Evolutionary conservation across 768 basidiomycete genomes (phyloP).

Genomic region (Wakefieldia striispora): DNA sequence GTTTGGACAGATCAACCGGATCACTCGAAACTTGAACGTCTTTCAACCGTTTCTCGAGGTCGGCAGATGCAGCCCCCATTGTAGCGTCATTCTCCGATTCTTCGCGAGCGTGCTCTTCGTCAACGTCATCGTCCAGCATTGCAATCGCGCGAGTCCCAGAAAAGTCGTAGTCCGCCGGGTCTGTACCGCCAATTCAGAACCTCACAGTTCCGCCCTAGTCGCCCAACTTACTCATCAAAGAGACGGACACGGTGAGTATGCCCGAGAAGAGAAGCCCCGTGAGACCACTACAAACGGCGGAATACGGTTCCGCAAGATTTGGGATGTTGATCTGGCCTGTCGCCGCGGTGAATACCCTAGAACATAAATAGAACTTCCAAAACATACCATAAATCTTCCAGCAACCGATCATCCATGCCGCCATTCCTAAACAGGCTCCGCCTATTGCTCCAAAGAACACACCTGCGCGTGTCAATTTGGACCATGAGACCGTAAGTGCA

Average conservation of each 20-base stretch:
- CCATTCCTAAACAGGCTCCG: constrained; percentile 42
- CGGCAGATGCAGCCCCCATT: background rate
- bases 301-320: constrained; percentile 39
- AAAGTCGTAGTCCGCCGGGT: constrained; percentile 40
- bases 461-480: constrained; percentile 40
- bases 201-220: background rate
- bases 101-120: background rate
- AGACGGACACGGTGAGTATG: constrained; percentile 34
- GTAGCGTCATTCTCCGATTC: constrained; percentile 1
- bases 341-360: background rate
- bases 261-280: constrained; percentile 40
- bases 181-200: constrained; percentile 14
- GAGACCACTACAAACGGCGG: constrained; percentile 39
- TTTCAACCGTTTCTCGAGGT: constrained; percentile 17
- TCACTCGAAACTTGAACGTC: background rate
- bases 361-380: background rate
- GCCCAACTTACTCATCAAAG: constrained; percentile 31
- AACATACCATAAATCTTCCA: constrained; percentile 45
- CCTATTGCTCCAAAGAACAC: constrained; percentile 41
- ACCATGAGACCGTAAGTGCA: constrained; percentile 45
- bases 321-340: constrained; percentile 36
- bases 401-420: constrained; percentile 52
- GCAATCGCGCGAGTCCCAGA: constrained; percentile 35
- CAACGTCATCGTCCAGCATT: constrained; percentile 23
- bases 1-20: background rate